These are phyloP conservation scores for Mycena polygramma DNA, from an alignment of 768 basidiomycete species.

Conservation along the genomic window DNA sequence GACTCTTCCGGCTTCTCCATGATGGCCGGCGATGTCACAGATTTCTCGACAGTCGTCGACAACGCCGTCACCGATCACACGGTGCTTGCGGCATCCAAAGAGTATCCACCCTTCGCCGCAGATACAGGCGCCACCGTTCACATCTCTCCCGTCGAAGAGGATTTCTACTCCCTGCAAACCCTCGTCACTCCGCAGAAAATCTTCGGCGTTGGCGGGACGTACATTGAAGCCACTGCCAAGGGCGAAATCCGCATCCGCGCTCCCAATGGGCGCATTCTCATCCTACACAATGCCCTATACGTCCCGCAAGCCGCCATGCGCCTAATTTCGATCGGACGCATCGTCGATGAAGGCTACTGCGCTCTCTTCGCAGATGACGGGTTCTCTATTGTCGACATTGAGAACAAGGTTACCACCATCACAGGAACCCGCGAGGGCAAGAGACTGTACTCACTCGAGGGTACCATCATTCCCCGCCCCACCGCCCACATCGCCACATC, in stretches of 20 bases:
- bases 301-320: conserved; percentile 36
- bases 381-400: conserved; percentile 5
- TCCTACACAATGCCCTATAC: conserved; percentile 31
- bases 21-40: no score
- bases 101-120: conserved; percentile 15
- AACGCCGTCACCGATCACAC: not conserved
- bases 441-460: not conserved
- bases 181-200: conserved; percentile 30
- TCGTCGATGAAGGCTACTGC: conserved; percentile 18
- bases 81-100: not conserved
- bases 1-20: no score
- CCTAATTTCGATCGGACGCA: conserved; percentile 37
- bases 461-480: not conserved
- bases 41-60: not conserved
- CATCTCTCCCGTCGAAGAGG: conserved; percentile 32
- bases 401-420: conserved; percentile 16
- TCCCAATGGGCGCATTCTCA: conserved; percentile 2
- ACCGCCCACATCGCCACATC: not conserved
- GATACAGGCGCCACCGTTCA: conserved; percentile 33
- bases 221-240: conserved; percentile 35
- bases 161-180: conserved; percentile 33
- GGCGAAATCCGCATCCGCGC: conserved; percentile 20
- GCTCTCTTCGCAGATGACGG: conserved; percentile 17
- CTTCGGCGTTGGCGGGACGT: conserved; percentile 36
- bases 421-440: not conserved